A percentile compares a stretch with the other conserved stretches of the same genome.
Evolutionary conservation across 768 basidiomycete genomes (phyloP).

Genomic region (Tulasnella sp.): DNA sequence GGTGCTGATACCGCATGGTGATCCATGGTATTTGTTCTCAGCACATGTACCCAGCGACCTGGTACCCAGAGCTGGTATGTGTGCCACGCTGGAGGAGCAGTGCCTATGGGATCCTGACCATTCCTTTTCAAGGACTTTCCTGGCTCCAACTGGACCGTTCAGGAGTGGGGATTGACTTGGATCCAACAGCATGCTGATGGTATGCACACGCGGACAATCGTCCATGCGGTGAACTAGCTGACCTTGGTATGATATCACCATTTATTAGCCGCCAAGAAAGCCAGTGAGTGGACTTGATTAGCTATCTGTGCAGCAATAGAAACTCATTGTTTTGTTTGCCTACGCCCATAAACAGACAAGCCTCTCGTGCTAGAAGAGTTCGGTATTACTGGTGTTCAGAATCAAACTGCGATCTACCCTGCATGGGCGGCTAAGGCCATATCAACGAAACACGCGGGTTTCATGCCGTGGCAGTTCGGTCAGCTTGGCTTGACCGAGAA

Average conservation of each 20-base stretch:
- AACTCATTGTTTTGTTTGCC: not conserved
- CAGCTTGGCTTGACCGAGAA: slow-evolving; percentile 38
- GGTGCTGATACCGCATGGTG: no score
- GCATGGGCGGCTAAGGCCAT: slow-evolving; percentile 41
- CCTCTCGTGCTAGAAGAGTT: slow-evolving; percentile 29
- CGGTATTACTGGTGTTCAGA: slow-evolving; percentile 31
- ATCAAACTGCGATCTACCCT: slow-evolving; percentile 42
- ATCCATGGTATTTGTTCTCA: slow-evolving; percentile 1
- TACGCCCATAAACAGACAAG: slow-evolving; percentile 23
- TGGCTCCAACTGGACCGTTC: slow-evolving; percentile 38
- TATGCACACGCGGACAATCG: no score
- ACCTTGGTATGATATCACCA: not conserved
- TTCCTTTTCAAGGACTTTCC: slow-evolving; percentile 33
- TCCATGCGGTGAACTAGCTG: not conserved
- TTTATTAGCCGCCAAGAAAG: slow-evolving; percentile 36
- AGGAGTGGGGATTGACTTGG: slow-evolving; percentile 29
- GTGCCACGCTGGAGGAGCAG: slow-evolving; percentile 25
- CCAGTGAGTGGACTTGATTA: not conserved
- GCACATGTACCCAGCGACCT: slow-evolving; percentile 24
- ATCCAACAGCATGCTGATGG: slow-evolving; percentile 29
- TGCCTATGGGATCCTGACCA: not conserved
- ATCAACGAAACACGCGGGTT: slow-evolving; percentile 41
- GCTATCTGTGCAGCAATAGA: not conserved
- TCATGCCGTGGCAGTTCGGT: slow-evolving; percentile 54
- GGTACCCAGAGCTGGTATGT: slow-evolving; percentile 18